These are phyloP conservation scores for Xylariales sp. DNA, from an alignment of 2,329 filamentous ascomycete species.

Conservation along the genomic window DNA sequence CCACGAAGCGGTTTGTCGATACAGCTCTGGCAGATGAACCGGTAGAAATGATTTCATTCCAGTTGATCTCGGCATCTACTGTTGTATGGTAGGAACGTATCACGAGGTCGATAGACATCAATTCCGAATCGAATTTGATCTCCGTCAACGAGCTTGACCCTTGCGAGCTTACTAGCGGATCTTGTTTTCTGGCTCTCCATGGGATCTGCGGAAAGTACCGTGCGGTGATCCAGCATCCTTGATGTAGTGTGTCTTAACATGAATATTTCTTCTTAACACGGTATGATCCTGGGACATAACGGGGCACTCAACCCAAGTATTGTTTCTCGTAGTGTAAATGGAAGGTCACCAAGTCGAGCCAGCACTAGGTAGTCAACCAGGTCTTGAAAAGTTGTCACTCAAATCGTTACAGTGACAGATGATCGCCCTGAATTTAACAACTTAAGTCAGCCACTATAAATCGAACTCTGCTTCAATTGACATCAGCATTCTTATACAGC, in stretches of 20 bases:
- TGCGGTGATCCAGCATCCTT: slow-evolving; percentile 47
- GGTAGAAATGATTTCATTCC: neutral
- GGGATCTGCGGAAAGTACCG: slow-evolving; percentile 42
- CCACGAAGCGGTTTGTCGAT: slow-evolving; percentile 3
- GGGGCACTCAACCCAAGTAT: slow-evolving; percentile 66
- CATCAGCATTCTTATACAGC: too few relatives aligned
- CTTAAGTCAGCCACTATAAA: too few relatives aligned
- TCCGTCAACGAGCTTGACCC: slow-evolving; percentile 22
- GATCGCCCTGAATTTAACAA: too few relatives aligned
- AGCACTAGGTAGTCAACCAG: too few relatives aligned
- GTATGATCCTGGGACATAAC: slow-evolving; percentile 71
- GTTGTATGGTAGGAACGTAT: slow-evolving; percentile 33
- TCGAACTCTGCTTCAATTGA: too few relatives aligned
- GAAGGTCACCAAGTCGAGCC: too few relatives aligned
- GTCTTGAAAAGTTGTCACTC: too few relatives aligned
- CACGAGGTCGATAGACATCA: slow-evolving; percentile 29
- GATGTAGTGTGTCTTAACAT: slow-evolving; percentile 40
- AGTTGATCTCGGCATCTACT: slow-evolving; percentile 27
- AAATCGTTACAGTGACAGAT: too few relatives aligned
- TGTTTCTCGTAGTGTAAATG: too few relatives aligned
- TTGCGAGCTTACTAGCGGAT: slow-evolving; percentile 14
- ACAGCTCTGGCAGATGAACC: slow-evolving; percentile 1
- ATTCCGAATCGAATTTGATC: slow-evolving; percentile 34
- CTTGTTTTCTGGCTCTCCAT: slow-evolving; percentile 12
- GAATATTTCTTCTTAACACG: slow-evolving; percentile 38